Percentiles rank a stretch among this genome's conserved stretches.
These are phyloP conservation scores for Dioscorea dumetorum DNA, from an alignment of 106 monocot species.

Conservation along the genomic window DNA sequence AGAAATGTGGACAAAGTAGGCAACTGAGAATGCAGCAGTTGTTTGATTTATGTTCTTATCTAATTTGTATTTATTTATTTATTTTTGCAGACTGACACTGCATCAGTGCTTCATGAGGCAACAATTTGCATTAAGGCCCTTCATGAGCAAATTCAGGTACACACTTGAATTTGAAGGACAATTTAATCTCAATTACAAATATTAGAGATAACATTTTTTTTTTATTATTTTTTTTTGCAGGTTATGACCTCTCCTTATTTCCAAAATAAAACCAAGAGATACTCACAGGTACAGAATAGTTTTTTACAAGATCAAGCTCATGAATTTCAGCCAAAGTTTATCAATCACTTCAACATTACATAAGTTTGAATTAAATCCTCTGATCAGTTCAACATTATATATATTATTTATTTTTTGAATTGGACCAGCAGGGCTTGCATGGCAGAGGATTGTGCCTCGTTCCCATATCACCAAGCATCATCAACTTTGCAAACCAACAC, in stretches of 20 bases:
- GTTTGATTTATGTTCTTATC: no score
- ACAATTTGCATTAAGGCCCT: slow-evolving; percentile 24
- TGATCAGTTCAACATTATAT: no score
- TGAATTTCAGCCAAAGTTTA: not conserved
- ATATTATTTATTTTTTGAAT: no score
- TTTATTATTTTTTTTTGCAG: not conserved
- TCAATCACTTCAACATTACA: no score
- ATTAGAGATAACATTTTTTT: not conserved
- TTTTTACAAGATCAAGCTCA: not conserved
- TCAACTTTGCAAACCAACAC: no score
- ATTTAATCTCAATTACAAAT: no score
- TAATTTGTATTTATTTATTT: not conserved
- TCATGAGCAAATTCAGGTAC: slow-evolving; percentile 39
- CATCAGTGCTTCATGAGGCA: slow-evolving; percentile 45
- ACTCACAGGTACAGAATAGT: not conserved
- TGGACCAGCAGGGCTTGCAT: not conserved
- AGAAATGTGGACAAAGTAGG: no score
- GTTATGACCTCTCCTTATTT: slow-evolving; percentile 9
- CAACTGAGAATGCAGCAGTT: no score
- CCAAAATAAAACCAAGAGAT: not conserved
- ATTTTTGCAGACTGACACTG: slow-evolving; percentile 38
- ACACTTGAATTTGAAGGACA: no score
- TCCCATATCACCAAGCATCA: not conserved
- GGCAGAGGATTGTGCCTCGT: slow-evolving; percentile 6
- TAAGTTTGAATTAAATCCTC: no score